These are phyloP conservation scores for Boletus sp. DNA, from an alignment of 1,284 basidiomycete genomes.

Conservation along the genomic window DNA sequence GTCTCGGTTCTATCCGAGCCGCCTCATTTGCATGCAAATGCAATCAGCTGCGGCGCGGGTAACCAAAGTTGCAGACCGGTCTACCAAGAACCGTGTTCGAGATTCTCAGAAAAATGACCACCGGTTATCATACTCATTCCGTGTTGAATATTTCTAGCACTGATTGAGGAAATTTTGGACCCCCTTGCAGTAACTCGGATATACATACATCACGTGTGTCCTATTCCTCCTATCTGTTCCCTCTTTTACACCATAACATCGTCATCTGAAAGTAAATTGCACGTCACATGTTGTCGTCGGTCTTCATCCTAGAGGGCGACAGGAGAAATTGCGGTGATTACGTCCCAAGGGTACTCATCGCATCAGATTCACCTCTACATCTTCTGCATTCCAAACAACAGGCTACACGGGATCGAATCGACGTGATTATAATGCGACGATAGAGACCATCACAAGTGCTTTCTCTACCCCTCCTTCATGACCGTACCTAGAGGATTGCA, in stretches of 20 bases:
- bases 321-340: not conserved
- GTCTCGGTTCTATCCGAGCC: too few species aligned
- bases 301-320: slow-evolving; percentile 13
- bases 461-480: not conserved
- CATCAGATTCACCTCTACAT: not conserved
- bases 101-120: not conserved
- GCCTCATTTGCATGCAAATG: not conserved
- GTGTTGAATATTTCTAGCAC: not conserved
- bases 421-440: not conserved
- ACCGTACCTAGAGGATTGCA: not conserved
- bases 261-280: not conserved
- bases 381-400: slow-evolving; percentile 13
- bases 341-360: not conserved
- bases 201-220: not conserved
- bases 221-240: not conserved
- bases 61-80: not conserved
- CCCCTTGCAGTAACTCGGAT: not conserved
- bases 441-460: not conserved
- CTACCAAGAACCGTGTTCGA: not conserved
- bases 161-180: not conserved
- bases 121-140: not conserved
- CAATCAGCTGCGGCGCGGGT: not conserved
- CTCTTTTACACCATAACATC: not conserved
- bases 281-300: slow-evolving; percentile 1
- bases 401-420: not conserved